Base-by-base conservation (phyloP, 148 eudicot species). In the Hydrangea macrophylla region DNA sequence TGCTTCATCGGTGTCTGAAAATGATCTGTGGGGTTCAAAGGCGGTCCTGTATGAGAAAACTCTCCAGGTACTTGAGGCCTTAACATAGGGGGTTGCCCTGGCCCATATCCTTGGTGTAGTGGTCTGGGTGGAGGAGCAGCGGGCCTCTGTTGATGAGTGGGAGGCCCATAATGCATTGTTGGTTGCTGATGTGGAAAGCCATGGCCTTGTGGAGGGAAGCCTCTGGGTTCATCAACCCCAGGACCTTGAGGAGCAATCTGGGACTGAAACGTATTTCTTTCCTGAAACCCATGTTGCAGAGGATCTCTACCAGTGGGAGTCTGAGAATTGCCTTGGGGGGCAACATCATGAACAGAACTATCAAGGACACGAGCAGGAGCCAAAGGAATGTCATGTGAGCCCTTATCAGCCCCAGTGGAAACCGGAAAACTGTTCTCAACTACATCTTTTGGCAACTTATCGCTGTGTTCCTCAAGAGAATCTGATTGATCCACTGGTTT, bases 61-160 rank as follows among this genome's bases (percentile, higher is more conserved):
- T 61, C 70, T 30, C 80, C 85, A 56, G 86, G 86, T 65, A 90
- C 96, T 75, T 82, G 92, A 56, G 87, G 87, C 79, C 84, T 80
- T 42, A 78, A 64, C 40, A 76, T 71, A 25, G 85, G 74, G 44
- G 76, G 73, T 51, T 80, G 85, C 57, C 86, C 86, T n/a, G 58
- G 36, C 50, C 37, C 67, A 15, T 71, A 75, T 54, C 75, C 36
- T 32, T 76, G 75, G 71, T 75, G 78, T 45, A 78, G 58, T 31
- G 64, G 50, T 62, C 50, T 75, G 18, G 80, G 67, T 50, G 82
- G 83, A 64, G 68, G 69, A 5, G 58, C 78, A 74, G 76, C 73
- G 60, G 77, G 82, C 73, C 79, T 76, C 56, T 68, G 90, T 42
- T 78, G 84, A 30, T 70, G 75, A 55, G 39, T 24, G 8, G 79